These are phyloP conservation scores for Acorus gramineus DNA, from an alignment of 106 monocot species.

Conservation along the genomic window DNA sequence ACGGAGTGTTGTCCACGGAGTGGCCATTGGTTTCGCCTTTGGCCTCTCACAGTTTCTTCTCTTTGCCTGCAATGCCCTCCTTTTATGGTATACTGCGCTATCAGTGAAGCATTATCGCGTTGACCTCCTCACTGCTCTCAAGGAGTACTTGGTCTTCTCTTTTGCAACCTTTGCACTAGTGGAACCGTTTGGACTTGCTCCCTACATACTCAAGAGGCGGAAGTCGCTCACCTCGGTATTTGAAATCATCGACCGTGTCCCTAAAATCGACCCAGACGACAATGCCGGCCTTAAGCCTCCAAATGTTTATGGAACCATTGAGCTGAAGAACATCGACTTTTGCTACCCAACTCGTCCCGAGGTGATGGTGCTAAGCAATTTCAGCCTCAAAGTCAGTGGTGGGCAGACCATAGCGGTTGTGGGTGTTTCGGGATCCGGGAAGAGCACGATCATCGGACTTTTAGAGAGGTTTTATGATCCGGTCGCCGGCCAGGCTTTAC, in stretches of 20 bases:
- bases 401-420: slow-evolving; percentile 95
- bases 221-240: slow-evolving; percentile 82
- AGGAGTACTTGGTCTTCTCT: slow-evolving; percentile 92
- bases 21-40: slow-evolving; percentile 84
- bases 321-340: slow-evolving; percentile 80
- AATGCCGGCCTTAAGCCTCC: slow-evolving; percentile 80
- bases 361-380: slow-evolving; percentile 72
- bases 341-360: slow-evolving; percentile 79
- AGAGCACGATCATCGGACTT: slow-evolving; percentile 92
- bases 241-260: slow-evolving; percentile 90
- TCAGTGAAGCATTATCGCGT: slow-evolving; percentile 46
- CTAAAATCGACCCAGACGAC: slow-evolving; percentile 92
- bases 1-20: slow-evolving; percentile 72
- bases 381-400: slow-evolving; percentile 82
- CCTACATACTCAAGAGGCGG: slow-evolving; percentile 81
- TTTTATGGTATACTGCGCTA: slow-evolving; percentile 80
- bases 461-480: slow-evolving; percentile 98
- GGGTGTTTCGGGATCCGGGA: slow-evolving; percentile 94
- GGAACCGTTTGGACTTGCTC: slow-evolving; percentile 97
- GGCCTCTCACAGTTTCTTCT: slow-evolving; percentile 96
- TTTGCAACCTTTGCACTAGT: slow-evolving; percentile 98
- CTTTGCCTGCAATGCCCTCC: slow-evolving; percentile 93
- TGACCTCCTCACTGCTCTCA: slow-evolving; percentile 47
- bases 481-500: slow-evolving; percentile 59
- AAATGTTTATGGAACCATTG: slow-evolving; percentile 84